Conservation (phyloP, 169 alveolate genomes). For the Plasmodium inui region DNA sequence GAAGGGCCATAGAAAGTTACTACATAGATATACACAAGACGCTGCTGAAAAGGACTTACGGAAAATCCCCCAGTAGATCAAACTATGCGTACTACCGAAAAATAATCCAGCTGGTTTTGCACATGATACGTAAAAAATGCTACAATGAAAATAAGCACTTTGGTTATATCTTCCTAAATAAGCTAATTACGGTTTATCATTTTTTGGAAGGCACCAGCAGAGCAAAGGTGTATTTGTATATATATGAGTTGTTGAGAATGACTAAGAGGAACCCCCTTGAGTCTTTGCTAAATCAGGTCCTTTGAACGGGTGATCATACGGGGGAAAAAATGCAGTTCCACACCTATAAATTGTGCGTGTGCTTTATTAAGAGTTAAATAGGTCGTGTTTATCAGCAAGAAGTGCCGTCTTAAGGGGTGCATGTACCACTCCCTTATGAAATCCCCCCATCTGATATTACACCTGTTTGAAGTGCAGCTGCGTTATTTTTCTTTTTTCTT, state of each 20-base stretch:
- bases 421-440: neutral
- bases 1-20: constrained; percentile 1
- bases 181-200: constrained; percentile 59
- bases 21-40: constrained; percentile 11
- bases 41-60: constrained; percentile 20
- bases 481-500: neutral
- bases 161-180: constrained; percentile 59
- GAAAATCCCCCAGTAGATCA: neutral
- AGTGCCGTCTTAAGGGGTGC: neutral
- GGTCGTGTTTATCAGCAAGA: neutral
- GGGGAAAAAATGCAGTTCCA: neutral
- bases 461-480: neutral
- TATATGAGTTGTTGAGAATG: constrained; percentile 41
- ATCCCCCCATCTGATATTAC: neutral
- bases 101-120: constrained; percentile 35
- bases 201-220: constrained; percentile 17
- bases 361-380: neutral
- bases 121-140: constrained; percentile 49
- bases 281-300: constrained; percentile 44
- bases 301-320: neutral
- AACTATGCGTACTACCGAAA: constrained; percentile 36
- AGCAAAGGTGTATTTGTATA: constrained; percentile 45
- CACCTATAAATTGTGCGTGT: neutral
- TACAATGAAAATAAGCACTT: constrained; percentile 37
- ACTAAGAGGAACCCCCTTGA: constrained; percentile 23